Evolutionary conservation across 352 stramenopile genomes (phyloP), one percentile per base, ranked within the genome.

Genomic region (Pelagophyceae sp.): DNA sequence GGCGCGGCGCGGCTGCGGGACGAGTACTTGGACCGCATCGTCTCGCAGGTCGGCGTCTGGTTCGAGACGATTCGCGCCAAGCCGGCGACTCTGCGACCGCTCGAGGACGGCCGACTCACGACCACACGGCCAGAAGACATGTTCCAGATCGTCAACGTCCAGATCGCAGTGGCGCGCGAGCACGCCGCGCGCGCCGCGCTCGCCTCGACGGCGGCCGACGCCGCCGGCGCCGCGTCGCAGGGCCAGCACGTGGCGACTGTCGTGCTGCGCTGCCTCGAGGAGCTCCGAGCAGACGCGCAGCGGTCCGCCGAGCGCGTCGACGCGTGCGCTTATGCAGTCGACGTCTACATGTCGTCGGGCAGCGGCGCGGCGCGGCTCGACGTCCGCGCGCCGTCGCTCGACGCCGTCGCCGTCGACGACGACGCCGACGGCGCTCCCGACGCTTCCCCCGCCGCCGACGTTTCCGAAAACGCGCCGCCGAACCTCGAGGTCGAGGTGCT

Each of bases 81-180:
- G 35, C 6, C 20, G 35, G 67, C 67, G 35, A 37, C 2, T 11
- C 38, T 37, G 35, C 19, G 67, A 1, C 2, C 3, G 27, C 5
- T 29, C 67, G 33, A 6, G 35, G 31, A 11, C 3, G 67, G 67
- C 20, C 67, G 38, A 2, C 38, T 17, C 35, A 23, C 58, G 67
- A 74, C 67, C 35, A 74, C 67, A 37, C 67, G 67, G 67, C 67
- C 67, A 11, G 67, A 74, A 27, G 67, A 74, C 38, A 74, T 74
- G 67, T 74, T 74, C 38, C 67, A 58, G 35, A 31, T 74, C 67
- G 27, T 74, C 67, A 17, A 1, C 0, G 35, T 31, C 17, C 67
- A 74, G n/a, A 37, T 74, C 67, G 38, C 17, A 1, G n/a, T 74
- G 25, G 67, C 67, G 67, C 19, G 11, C 5, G 67, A 74, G 6